Base-by-base conservation (phyloP, 1,139 yeast genomes). In the Casaregolazyma suthepensis region DNA sequence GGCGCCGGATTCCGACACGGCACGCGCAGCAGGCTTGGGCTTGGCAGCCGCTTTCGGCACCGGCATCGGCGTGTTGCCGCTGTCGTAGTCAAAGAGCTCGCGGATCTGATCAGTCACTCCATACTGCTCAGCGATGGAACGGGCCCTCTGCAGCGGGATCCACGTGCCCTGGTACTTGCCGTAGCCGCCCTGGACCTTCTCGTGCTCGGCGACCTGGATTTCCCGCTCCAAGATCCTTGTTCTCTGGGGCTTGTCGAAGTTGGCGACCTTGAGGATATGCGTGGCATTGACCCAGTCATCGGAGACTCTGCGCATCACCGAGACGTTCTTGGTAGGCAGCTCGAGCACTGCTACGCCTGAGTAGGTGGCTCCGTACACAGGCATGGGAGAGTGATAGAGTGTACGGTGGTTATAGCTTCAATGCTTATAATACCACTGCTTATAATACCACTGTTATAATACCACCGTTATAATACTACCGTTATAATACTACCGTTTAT, bases 201-300 rank as follows among this genome's bases (percentile, higher is more conserved):
- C 97, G 68, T 89, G 96, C 43, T 75, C 75, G 29, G 95, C 95
- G 1, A 83, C 80, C 59, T 82, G 90, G n/a, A 91, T 88, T 65
- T 90, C 97, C 60, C 83, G 83, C 66, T 91, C 97, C 62, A 90
- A 75, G 56, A 90, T 81, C 63, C 90, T 83, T 6, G 96, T 87
- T 56, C 97, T 75, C 61, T 85, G 84, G 1, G 96, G 86, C 68
- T 90, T 87, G 57, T 94, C 94, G 54, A 87, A 81, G 52, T 89
- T 87, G 37, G 96, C 96, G 37, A 90, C 83, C 67, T 88, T 89
- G 56, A 91, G 75, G 29, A 91, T 85, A 67, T 91, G 97, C 1
- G 99, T 93, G n/a, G 98, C 98, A 72, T 93, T 93, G 53, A 91
- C 95, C 96, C 97, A 90, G 56, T 89, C 90, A 68, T 93, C 98